phyloP scores from a whole-genome alignment of 139 green algal genomes.

The Deuterostichococcus epilithicus region DNA sequence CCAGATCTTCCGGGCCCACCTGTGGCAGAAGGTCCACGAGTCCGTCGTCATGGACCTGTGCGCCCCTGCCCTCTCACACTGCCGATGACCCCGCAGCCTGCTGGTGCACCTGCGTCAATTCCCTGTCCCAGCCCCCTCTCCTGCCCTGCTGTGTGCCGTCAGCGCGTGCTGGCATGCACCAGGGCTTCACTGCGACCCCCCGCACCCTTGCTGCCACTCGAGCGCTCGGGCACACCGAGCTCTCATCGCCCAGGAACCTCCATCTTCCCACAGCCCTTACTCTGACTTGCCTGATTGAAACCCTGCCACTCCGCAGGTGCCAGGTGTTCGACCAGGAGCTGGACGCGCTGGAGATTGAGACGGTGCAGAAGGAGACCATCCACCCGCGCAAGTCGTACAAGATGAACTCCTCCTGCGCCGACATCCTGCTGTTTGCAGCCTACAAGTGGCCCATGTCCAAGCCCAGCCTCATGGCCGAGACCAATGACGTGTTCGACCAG shows the following conservation, averaged over 20 bases:
- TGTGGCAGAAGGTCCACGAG: conserved; percentile 99
- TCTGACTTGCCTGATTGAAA: too few species aligned
- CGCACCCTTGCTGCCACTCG: too few species aligned
- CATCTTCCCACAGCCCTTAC: neutral
- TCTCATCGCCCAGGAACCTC: neutral
- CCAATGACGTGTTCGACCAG: conserved; percentile 92
- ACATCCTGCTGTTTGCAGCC: conserved; percentile 97
- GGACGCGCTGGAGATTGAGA: conserved; percentile 99
- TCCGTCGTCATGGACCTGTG: conserved; percentile 90
- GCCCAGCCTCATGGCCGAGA: conserved; percentile 91
- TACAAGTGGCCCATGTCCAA: conserved; percentile 96
- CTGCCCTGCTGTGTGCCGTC: neutral
- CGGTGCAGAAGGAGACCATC: conserved; percentile 99
- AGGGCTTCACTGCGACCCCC: too few species aligned
- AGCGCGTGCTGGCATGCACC: neutral
- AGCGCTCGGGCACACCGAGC: too few species aligned
- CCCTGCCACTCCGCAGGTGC: conserved; percentile 19
- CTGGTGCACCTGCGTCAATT: too few species aligned
- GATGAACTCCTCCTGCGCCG: conserved; percentile 92
- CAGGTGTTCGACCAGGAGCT: conserved; percentile 98
- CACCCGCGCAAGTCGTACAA: conserved; percentile 99
- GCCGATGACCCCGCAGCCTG: too few species aligned
- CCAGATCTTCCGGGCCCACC: conserved; percentile 98
- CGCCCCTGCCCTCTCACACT: neutral
- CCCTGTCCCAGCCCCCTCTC: neutral